Base-by-base conservation (phyloP, 805 yeast species). In the Wickerhamomyces mucosus region DNA sequence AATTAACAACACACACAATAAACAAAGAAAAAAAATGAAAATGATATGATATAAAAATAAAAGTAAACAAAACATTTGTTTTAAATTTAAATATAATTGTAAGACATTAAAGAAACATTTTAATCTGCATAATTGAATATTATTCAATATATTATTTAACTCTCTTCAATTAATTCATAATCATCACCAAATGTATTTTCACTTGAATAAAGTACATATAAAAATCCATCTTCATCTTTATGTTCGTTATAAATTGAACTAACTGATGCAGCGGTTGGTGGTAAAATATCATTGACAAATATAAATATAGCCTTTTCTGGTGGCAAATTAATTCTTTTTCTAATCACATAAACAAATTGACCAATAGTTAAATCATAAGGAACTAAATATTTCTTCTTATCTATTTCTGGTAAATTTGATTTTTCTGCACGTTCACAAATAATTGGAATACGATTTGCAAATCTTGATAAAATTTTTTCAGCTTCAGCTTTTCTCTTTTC, bases 231-330 rank as follows among this genome's bases (percentile, higher is more conserved):
- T 53, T 89, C 89, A 55, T 92, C 98, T 63, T 86, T 86, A 61
- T 92, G 95, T 58, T 92, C 96, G 50, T 88, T 94, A 54, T 92
- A 92, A 42, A 92, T 81, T 16, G 92, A 72, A 48, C 94, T 80
- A 92, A 92, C 85, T 45, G 92, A 71, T 13, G 97, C 95, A 15
- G 97, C 96, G 3, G 98, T 92, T 28, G 97, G 97, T 9, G 98
- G 98, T 46, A 92, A 70, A 35, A 92, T 86, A 56, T 92, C 98
- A 54, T 92, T 89, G 42, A 92, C 95, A 57, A 92, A 92, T 44
- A 92, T 86, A 60, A 92, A 92, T 43, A 92, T 89, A 27, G 98
- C 98, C 77, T 89, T 88, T 59, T 92, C 98, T 18, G 95, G 82
- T 29, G 96, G 95, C 41, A 92, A 71, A 66, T 82, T 82, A 58